A percentile compares a stretch with the other conserved stretches of the same genome.
Conservation (phyloP, 805 yeast genomes). For the Cyberlindnera maclurae region DNA sequence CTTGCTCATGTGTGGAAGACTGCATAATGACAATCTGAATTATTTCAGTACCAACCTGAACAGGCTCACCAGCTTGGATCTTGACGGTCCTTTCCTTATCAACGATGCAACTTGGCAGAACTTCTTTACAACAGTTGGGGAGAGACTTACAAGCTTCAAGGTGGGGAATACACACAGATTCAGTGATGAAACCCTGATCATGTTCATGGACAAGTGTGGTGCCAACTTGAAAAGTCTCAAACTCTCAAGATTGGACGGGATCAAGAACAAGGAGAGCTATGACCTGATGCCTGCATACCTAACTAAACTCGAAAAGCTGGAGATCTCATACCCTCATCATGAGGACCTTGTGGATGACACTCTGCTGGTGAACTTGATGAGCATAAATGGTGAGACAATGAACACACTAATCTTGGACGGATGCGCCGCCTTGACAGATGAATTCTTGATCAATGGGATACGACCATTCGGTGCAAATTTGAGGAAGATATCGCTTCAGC, state of each 20-base stretch:
- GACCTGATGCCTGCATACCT: conserved; percentile 61
- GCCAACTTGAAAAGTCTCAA: conserved; percentile 46
- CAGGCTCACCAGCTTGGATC: conserved; percentile 44
- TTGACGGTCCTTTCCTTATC: conserved; percentile 89
- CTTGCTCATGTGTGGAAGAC: conserved; percentile 87
- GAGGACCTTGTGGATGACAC: conserved; percentile 68
- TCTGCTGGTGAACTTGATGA: conserved; percentile 50
- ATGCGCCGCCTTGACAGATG: conserved; percentile 66
- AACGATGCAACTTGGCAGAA: conserved; percentile 70
- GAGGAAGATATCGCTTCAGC: conserved; percentile 49
- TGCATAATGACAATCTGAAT: conserved; percentile 67
- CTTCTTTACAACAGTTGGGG: conserved; percentile 56
- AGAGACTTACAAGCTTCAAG: conserved; percentile 49
- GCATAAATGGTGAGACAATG: conserved; percentile 56
- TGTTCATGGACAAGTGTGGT: conserved; percentile 58
- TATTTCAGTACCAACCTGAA: conserved; percentile 56
- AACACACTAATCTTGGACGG: conserved; percentile 59
- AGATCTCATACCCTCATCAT: conserved; percentile 59
- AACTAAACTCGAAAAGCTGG: conserved; percentile 46
- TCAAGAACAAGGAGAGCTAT: conserved; percentile 49
- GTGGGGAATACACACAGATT: conserved; percentile 81
- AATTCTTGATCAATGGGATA: conserved; percentile 48
- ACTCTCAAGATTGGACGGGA: conserved; percentile 66
- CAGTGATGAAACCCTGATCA: conserved; percentile 53
- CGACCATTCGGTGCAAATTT: conserved; percentile 50